These are phyloP conservation scores for Yamadazyma diospyri DNA, from an alignment of 1,139 yeast genomes.

Conservation along the genomic window DNA sequence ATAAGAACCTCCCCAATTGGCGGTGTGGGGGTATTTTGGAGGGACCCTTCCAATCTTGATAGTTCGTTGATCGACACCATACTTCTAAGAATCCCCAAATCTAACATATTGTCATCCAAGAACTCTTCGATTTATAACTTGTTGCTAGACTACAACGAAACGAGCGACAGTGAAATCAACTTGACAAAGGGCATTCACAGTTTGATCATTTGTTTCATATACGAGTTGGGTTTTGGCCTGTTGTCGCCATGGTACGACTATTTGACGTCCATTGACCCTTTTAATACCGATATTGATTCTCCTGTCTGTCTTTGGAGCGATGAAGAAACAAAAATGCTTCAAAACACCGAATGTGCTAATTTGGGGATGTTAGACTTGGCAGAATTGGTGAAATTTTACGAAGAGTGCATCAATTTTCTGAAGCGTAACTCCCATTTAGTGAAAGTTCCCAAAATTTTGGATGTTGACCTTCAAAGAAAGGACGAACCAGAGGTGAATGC, in stretches of 20 bases:
- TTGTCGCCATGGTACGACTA: conserved; percentile 77
- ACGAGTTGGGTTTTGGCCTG: conserved; percentile 52
- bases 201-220: conserved; percentile 64
- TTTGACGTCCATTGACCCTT: conserved; percentile 51
- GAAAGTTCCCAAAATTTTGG: conserved; percentile 38
- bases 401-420: conserved; percentile 52
- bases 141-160: conserved; percentile 46
- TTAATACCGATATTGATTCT: conserved; percentile 22
- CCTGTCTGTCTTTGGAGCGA: conserved; percentile 71
- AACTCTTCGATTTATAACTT: conserved; percentile 68
- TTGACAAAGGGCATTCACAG: conserved; percentile 55
- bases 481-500: conserved; percentile 11
- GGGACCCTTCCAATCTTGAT: conserved; percentile 26
- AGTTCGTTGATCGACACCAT: conserved; percentile 26
- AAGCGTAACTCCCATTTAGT: conserved; percentile 21
- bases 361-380: conserved; percentile 59
- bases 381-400: conserved; percentile 56
- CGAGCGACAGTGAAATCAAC: conserved; percentile 26
- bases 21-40: conserved; percentile 70
- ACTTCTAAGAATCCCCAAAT: conserved; percentile 48
- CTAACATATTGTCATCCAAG: conserved; percentile 50
- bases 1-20: conserved; percentile 51
- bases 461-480: conserved; percentile 11
- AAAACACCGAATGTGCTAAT: conserved; percentile 66
- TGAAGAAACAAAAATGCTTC: conserved; percentile 42